A percentile compares a stretch with the other conserved stretches of the same genome.
Conservation (phyloP, 2,329 filamentous ascomycete species). For the Aspergillus aculeatus region DNA sequence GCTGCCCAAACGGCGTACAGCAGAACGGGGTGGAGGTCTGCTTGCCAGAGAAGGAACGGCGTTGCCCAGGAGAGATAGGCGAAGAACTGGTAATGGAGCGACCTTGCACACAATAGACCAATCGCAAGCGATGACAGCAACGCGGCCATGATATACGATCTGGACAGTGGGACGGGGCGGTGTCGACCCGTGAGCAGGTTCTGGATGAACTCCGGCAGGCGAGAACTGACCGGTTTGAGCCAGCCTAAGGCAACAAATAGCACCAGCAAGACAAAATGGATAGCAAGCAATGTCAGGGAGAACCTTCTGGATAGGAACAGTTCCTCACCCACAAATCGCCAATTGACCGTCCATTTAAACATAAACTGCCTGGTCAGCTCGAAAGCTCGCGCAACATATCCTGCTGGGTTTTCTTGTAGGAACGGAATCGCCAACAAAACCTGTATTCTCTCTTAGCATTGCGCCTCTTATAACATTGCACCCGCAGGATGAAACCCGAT, state of each 20-base stretch:
- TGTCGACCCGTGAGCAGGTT: conserved; percentile 53
- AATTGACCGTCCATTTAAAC: conserved; percentile 99
- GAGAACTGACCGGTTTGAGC: conserved; percentile 66
- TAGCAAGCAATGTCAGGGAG: conserved; percentile 62
- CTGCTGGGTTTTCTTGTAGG: conserved; percentile 58
- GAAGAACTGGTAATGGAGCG: conserved; percentile 94
- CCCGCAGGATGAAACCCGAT: background rate
- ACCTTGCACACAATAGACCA: conserved; percentile 81
- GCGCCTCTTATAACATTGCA: background rate
- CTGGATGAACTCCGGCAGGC: conserved; percentile 55
- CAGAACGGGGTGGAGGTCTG: conserved; percentile 64
- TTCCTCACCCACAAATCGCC: conserved; percentile 88
- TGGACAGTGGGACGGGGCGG: conserved; percentile 61
- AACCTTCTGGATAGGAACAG: conserved; percentile 72
- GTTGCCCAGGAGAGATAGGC: conserved; percentile 87
- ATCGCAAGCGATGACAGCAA: conserved; percentile 74
- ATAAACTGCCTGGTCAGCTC: conserved; percentile 88
- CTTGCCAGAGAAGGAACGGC: conserved; percentile 81
- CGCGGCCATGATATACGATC: conserved; percentile 71
- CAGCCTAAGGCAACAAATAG: conserved; percentile 68
- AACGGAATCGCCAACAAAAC: conserved; percentile 66
- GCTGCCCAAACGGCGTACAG: conserved; percentile 69
- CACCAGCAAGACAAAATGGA: conserved; percentile 65
- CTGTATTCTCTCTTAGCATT: conserved; percentile 33
- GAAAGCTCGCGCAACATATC: conserved; percentile 81